Evolutionary conservation across 2,329 filamentous ascomycete genomes (phyloP).

Genomic region (Penicillium sp.): DNA sequence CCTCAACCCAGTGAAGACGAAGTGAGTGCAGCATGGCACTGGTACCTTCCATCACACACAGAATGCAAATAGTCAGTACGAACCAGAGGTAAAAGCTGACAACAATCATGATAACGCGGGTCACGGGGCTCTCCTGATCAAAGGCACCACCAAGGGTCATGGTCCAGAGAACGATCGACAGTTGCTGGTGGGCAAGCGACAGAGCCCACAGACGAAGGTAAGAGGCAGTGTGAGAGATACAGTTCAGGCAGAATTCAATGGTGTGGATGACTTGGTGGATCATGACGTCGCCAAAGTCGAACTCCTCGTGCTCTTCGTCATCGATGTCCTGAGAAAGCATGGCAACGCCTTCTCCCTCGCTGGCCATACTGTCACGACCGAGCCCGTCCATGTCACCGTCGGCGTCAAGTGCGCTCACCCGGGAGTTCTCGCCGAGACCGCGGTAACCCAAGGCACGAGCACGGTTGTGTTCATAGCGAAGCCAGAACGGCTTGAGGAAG

Average conservation of each 20-base stretch:
- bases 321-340: constrained; percentile 84
- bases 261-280: constrained; percentile 99
- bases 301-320: constrained; percentile 86
- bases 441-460: constrained; percentile 86
- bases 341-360: constrained; percentile 77
- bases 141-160: constrained; percentile 90
- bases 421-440: constrained; percentile 83
- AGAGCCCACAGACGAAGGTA: constrained; percentile 98
- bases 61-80: constrained; percentile 70
- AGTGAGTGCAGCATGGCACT: constrained; percentile 93
- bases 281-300: constrained; percentile 96
- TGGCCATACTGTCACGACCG: constrained; percentile 65
- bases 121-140: constrained; percentile 55
- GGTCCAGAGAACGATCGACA: constrained; percentile 90
- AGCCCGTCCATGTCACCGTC: constrained; percentile 70
- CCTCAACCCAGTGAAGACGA: constrained; percentile 92
- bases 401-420: constrained; percentile 84
- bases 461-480: constrained; percentile 88
- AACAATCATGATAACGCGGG: constrained; percentile 78
- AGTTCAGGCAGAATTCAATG: constrained; percentile 99
- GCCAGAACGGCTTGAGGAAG: constrained; percentile 92
- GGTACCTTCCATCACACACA: constrained; percentile 94
- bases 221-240: constrained; percentile 96
- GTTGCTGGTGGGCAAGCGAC: constrained; percentile 95
- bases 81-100: constrained; percentile 88